phyloP scores from a whole-genome alignment of 108 stramenopile species.

The Discostella stelligeroides region DNA sequence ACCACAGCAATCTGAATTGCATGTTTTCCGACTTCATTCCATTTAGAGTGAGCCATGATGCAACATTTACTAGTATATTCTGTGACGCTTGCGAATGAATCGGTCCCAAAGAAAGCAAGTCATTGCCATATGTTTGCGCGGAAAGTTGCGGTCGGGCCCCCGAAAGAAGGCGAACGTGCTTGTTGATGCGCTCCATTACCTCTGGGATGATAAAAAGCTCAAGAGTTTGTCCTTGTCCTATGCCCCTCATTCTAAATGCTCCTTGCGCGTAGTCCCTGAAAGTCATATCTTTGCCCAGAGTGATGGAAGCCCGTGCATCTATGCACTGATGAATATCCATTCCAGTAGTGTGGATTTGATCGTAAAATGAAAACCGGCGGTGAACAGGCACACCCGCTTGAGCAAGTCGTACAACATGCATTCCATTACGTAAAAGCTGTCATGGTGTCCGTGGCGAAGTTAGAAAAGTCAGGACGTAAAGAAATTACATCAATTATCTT shows the following conservation, averaged over 20 bases:
- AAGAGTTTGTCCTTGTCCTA: conserved; percentile 93
- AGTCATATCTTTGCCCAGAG: conserved; percentile 98
- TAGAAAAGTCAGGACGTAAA: background rate
- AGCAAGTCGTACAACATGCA: conserved; percentile 80
- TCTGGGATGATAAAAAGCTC: conserved; percentile 93
- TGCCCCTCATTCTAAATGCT: conserved; percentile 96
- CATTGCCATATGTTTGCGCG: conserved; percentile 47
- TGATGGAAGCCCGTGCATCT: conserved; percentile 88
- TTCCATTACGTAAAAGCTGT: conserved; percentile 73
- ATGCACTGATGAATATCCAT: conserved; percentile 97
- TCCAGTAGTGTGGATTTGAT: conserved; percentile 98
- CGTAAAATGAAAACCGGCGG: conserved; percentile 94
- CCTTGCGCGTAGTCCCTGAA: conserved; percentile 97
- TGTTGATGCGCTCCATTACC: conserved; percentile 82
- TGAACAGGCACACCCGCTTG: conserved; percentile 89
- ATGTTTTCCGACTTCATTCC: conserved; percentile 98
- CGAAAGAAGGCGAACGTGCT: conserved; percentile 51
- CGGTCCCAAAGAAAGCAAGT: conserved; percentile 56
- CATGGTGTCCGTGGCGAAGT: background rate
- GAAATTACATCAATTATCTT: background rate
- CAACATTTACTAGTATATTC: conserved; percentile 86
- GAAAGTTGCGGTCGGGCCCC: conserved; percentile 23
- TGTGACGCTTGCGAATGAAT: conserved; percentile 27
- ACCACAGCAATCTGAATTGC: conserved; percentile 94
- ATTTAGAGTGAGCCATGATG: conserved; percentile 97